Percentiles rank a stretch among this genome's conserved stretches.
phyloP scores from a whole-genome alignment of 192 early-diverging fungal species.

The Globomyces pollinis-pini region DNA sequence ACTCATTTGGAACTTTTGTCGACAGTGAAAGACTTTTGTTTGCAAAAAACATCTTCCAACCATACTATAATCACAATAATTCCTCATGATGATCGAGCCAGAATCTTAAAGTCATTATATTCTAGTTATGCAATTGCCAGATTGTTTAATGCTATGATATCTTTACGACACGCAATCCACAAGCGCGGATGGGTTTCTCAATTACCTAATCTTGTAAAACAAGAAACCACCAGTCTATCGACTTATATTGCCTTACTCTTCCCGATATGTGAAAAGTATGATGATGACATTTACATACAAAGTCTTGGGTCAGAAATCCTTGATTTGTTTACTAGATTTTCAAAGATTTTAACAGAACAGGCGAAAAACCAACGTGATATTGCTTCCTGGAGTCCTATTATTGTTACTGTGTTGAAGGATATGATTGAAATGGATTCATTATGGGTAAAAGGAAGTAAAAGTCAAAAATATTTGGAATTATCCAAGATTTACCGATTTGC shows the following conservation, averaged over 20 bases:
- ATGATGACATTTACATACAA: constrained; percentile 9
- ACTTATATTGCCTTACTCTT: constrained; percentile 41
- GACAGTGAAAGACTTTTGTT: constrained; percentile 28
- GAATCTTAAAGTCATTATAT: constrained; percentile 33
- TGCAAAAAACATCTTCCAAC: not conserved
- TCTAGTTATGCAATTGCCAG: constrained; percentile 71
- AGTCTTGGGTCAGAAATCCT: constrained; percentile 33
- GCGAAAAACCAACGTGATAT: constrained; percentile 36
- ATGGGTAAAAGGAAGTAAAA: constrained; percentile 18
- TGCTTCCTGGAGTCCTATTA: constrained; percentile 45
- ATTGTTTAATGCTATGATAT: constrained; percentile 68
- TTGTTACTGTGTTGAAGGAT: constrained; percentile 40
- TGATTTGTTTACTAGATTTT: constrained; percentile 36
- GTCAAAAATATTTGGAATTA: constrained; percentile 1
- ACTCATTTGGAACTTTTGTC: constrained; percentile 46
- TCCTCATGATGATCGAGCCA: constrained; percentile 16
- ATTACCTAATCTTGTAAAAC: constrained; percentile 83
- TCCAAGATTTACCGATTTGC: constrained; percentile 8
- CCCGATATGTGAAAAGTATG: not conserved
- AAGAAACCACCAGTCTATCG: constrained; percentile 61
- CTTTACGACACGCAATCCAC: constrained; percentile 73
- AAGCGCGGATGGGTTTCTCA: constrained; percentile 80
- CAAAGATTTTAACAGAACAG: constrained; percentile 30
- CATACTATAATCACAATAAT: constrained; percentile 24
- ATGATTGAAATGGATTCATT: constrained; percentile 32